A percentile compares a stretch with the other conserved stretches of the same genome.
Evolutionary conservation across 495 filamentous ascomycete species (phyloP).

Genomic region (Trichoderma reesei): DNA sequence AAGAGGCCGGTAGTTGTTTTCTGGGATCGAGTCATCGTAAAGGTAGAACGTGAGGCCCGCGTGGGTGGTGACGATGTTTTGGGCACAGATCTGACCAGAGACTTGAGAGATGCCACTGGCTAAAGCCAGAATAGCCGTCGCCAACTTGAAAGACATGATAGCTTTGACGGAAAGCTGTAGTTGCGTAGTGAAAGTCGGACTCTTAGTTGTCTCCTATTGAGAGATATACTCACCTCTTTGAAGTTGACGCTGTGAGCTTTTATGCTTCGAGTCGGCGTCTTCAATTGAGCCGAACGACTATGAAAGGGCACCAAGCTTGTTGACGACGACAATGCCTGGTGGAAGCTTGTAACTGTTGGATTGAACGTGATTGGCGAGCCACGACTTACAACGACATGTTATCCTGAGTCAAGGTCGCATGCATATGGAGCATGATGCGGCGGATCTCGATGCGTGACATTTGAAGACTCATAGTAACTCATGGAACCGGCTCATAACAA

Average conservation of each 20-base stretch:
- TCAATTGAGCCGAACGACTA: not conserved
- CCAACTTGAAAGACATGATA: not conserved
- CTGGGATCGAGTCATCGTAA: not conserved
- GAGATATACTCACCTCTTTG: not conserved
- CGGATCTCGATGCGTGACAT: not conserved
- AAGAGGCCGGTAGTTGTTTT: not conserved
- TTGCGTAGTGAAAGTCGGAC: too few relatives aligned
- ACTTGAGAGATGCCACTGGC: not conserved
- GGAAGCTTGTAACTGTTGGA: too few relatives aligned
- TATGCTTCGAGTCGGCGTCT: not conserved
- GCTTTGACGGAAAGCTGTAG: not conserved
- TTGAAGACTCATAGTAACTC: not conserved
- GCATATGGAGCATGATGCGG: not conserved
- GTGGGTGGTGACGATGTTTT: not conserved
- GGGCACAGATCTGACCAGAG: not conserved
- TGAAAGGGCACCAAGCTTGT: not conserved
- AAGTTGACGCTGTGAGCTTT: not conserved
- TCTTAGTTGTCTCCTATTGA: not conserved
- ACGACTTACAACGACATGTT: not conserved
- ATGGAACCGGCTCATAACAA: not conserved
- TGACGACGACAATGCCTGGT: not conserved
- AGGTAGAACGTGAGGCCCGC: not conserved
- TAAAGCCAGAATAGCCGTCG: not conserved
- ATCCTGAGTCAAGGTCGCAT: not conserved
- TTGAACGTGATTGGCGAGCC: not conserved